Conservation (phyloP, 371 early-diverging fungal genomes). For the Rhizopus delemar region DNA sequence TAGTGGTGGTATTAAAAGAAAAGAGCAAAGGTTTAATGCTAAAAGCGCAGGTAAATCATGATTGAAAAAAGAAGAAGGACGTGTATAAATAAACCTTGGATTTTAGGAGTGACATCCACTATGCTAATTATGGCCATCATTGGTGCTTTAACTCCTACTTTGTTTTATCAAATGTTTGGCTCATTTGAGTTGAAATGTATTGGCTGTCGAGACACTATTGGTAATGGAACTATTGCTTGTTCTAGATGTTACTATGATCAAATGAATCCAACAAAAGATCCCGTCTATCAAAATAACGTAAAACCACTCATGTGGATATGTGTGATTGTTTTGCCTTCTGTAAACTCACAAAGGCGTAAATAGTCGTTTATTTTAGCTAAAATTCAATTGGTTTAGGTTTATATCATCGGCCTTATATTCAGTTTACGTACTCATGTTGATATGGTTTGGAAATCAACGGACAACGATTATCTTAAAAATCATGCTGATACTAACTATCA, state of each 20-base stretch:
- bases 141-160: slow-evolving; percentile 90
- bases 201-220: slow-evolving; percentile 46
- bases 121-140: slow-evolving; percentile 94
- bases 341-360: slow-evolving; percentile 16
- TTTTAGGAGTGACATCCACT: slow-evolving; percentile 76
- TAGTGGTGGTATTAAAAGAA: slow-evolving; percentile 84
- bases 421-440: slow-evolving; percentile 90
- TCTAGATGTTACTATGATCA: slow-evolving; percentile 66
- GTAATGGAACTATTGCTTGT: slow-evolving; percentile 47
- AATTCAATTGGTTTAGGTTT: slow-evolving; percentile 53
- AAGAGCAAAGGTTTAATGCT: slow-evolving; percentile 92
- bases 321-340: slow-evolving; percentile 79
- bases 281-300: slow-evolving; percentile 79
- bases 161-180: slow-evolving; percentile 93
- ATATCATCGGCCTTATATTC: slow-evolving; percentile 91
- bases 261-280: slow-evolving; percentile 75
- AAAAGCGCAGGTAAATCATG: slow-evolving; percentile 78
- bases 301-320: slow-evolving; percentile 89
- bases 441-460: slow-evolving; percentile 76
- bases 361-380: background rate
- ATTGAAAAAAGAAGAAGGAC: background rate
- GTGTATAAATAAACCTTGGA: slow-evolving; percentile 17
- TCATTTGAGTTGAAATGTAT: slow-evolving; percentile 65
- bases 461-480: slow-evolving; percentile 22
- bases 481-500: slow-evolving; percentile 30